phyloP scores from a whole-genome alignment of 1,284 basidiomycete species.

The Lentinus polychrous region DNA sequence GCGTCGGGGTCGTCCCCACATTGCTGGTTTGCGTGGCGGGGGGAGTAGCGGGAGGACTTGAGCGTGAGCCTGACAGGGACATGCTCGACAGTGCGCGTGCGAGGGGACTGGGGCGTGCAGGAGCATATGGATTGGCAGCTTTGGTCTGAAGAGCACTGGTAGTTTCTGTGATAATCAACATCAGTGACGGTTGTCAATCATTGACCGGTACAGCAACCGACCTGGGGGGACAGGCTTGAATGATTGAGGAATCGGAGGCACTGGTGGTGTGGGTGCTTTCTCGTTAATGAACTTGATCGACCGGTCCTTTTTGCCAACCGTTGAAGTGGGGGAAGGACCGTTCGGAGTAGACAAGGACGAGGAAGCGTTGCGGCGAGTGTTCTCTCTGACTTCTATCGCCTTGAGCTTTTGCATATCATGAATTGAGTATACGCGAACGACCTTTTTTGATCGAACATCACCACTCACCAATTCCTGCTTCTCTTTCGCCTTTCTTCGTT shows the following conservation, averaged over 20 bases:
- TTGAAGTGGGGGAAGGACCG: conserved; percentile 13
- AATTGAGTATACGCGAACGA: neutral
- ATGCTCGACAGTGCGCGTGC: conserved; percentile 4
- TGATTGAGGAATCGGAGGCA: neutral
- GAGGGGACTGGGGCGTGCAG: conserved; percentile 14
- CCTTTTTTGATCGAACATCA: neutral
- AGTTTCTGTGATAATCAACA: too few species aligned
- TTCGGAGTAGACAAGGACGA: conserved; percentile 14
- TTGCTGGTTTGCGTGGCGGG: neutral
- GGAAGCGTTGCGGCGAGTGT: conserved; percentile 35
- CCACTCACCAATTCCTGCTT: conserved; percentile 34
- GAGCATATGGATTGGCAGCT: conserved; percentile 6
- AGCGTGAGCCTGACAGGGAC: neutral
- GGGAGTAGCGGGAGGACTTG: neutral
- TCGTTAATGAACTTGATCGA: conserved; percentile 2
- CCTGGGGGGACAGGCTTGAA: too few species aligned
- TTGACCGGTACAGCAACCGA: too few species aligned
- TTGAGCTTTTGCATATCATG: conserved; percentile 19
- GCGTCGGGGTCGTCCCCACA: too few species aligned
- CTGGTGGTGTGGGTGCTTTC: neutral
- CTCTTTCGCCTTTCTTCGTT: conserved; percentile 29
- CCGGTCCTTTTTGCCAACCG: conserved; percentile 7
- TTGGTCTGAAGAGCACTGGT: too few species aligned
- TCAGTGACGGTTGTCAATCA: neutral
- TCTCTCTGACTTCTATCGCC: conserved; percentile 27